Evolutionary conservation across 352 stramenopile species (phyloP), one percentile per base, ranked within the genome.

Genomic region (Globisporangium sylvaticum): DNA sequence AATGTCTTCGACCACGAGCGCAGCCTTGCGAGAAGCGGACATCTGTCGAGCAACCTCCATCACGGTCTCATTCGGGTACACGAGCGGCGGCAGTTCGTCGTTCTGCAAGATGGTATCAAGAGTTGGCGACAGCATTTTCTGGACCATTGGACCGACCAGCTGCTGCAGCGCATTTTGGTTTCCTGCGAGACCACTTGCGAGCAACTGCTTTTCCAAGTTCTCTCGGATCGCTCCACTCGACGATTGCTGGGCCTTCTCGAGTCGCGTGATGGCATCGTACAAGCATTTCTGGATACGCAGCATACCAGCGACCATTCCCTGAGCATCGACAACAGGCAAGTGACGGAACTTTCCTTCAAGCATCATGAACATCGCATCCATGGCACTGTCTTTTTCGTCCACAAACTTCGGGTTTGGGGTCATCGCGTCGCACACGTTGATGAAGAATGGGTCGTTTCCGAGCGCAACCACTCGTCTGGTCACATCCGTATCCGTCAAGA

Each of bases 241-340:
- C 8, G 81, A 80, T 37, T 91, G 79, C 72, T 88, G 84, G 4
- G 88, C 88, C 67, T 94, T 98, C 69, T 99, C 97, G 6, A 99
- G 84, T 52, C 97, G 97, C 20, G 84, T 94, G 71, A 99, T 99
- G 2, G 97, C 97, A 73, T 99, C 97, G 83, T 99, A 98, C 65
- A 99, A 72, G 68, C 97, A 99, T 74, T 99, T 99, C 42, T 98
- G 96, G 72, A 99, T 99, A 58, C 98, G 96, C 39, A 99, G 83
- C 79, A 99, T 91, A 44, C 97, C 97, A 9, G 96, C 90, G 9
- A 99, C 95, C 70, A 91, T 94, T 10, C 88, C 86, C 29, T 91
- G 83, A 29, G 81, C 75, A 64, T 96, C 88, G 1, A 98, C 91
- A 1, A 99, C 97, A 15, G 97, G 97, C 52, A 99, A 76, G 70